phyloP scores from a whole-genome alignment of 2,329 filamentous ascomycete genomes.

The Fusarium duplospermum region DNA sequence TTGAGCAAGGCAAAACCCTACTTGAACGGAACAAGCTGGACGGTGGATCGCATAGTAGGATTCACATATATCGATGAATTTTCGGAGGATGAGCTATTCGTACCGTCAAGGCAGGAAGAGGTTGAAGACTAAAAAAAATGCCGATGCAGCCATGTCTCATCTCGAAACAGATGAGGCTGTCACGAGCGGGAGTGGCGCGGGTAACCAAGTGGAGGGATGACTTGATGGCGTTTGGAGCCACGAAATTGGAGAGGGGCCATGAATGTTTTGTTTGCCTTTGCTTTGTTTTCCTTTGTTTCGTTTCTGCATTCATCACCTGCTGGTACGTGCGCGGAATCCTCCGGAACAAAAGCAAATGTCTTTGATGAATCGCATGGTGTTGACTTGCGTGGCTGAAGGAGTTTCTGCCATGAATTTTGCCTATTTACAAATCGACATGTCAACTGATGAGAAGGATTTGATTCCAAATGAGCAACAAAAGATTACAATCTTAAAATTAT shows the following conservation, averaged over 20 bases:
- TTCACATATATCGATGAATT: not conserved
- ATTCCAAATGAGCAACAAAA: conserved; percentile 11
- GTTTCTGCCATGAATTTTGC: not conserved
- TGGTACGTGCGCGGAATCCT: not conserved
- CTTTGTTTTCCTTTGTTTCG: not conserved
- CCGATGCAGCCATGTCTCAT: conserved; percentile 14
- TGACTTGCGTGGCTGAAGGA: not conserved
- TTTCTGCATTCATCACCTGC: not conserved
- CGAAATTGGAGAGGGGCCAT: not conserved
- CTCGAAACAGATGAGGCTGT: conserved; percentile 6
- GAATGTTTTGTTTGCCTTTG: not conserved
- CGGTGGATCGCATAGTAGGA: not conserved
- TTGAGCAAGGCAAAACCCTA: not conserved
- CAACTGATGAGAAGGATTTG: not conserved
- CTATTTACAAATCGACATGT: not conserved
- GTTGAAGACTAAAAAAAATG: not conserved
- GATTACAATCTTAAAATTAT: not conserved
- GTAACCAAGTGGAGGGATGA: conserved; percentile 6
- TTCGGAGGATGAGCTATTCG: not conserved
- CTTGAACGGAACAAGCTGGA: not conserved
- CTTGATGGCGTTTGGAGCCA: conserved; percentile 21
- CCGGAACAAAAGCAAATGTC: not conserved
- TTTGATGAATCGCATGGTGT: not conserved
- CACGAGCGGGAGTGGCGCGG: conserved; percentile 31
- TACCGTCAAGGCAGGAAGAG: not conserved